Base-by-base conservation (phyloP, 805 yeast genomes). In the Nakazawaea wickerhamii region DNA sequence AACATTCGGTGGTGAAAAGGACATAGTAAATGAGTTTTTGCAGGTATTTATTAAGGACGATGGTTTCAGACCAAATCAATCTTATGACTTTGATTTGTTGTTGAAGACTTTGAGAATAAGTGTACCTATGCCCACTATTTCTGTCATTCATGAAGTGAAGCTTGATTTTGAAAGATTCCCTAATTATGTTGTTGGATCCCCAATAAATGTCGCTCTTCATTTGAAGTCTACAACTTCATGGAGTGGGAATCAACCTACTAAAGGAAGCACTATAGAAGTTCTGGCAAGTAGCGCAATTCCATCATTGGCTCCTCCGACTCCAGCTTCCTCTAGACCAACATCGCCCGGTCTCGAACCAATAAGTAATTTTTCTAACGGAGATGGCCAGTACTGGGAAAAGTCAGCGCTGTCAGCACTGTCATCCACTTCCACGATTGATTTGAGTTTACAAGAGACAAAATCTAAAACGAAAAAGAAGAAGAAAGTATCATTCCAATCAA, bases 81-180 rank as follows among this genome's bases (percentile, higher is more conserved):
- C 27, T 7, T 5, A 10, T 2, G 21, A 40, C 10, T 40, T 34
- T 25, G 13, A 22, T 1, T 13, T 18, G 10, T 15, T 42, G 17
- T 18, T 25, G 8, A 36, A 38, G 21, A 30, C 13, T 13, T 46
- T 64, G 9, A 36, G 51, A 23, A 78, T 85, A 38, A 65, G 71
- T 3, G 91, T 84, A 5, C 72, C 81, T 0, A 64, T 83, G 17
- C 91, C 93, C 0, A 58, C 66, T 3, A 70, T 79, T 7, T 74
- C 79, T 48, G 68, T 77, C 15, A 68, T 84, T 17, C 89, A 83
- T 50, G 68, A 73, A 7, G 72, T 79, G 6, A 79, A 77, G 43
- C 67, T 69, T 45, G 48, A 59, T 1, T 71, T 63, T 47, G 62
- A 62, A 4, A 57, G 59, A 31, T 60, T 64, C 25, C 48, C 63